Evolutionary conservation across 2,329 filamentous ascomycete genomes (phyloP).

Genomic region (Dendrostoma leiphaemia): DNA sequence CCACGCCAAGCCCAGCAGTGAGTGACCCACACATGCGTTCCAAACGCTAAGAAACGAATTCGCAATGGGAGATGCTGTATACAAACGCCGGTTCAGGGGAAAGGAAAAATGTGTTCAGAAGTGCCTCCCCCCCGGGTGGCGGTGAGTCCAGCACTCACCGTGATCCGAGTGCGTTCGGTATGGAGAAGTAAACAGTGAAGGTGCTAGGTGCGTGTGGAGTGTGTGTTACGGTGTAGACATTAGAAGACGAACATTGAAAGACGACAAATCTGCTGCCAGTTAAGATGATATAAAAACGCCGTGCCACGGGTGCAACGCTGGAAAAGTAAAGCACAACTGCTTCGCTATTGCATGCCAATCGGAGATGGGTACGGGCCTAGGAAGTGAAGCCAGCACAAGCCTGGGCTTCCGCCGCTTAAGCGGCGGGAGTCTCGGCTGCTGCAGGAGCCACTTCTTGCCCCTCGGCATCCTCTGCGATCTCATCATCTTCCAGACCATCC

Average conservation of each 20-base stretch:
- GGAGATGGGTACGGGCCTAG: background rate
- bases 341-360: too few relatives aligned
- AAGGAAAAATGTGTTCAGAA: background rate
- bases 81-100: constrained; percentile 3
- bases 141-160: constrained; percentile 7
- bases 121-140: background rate
- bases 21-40: background rate
- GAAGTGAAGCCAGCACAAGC: background rate
- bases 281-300: background rate
- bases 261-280: background rate
- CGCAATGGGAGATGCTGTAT: constrained; percentile 3
- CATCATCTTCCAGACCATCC: background rate
- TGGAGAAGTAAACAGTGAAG: background rate
- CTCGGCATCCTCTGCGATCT: background rate
- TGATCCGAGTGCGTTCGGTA: background rate
- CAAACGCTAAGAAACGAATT: background rate
- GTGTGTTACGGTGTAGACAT: constrained; percentile 8
- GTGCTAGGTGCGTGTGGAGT: constrained; percentile 5
- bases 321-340: background rate
- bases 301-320: background rate
- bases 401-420: background rate
- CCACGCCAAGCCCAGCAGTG: background rate
- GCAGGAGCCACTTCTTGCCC: constrained; percentile 2
- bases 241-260: constrained; percentile 2
- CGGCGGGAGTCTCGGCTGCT: constrained; percentile 1